phyloP scores from a whole-genome alignment of 1,284 basidiomycete genomes.

The Quambalaria eucalypti region DNA sequence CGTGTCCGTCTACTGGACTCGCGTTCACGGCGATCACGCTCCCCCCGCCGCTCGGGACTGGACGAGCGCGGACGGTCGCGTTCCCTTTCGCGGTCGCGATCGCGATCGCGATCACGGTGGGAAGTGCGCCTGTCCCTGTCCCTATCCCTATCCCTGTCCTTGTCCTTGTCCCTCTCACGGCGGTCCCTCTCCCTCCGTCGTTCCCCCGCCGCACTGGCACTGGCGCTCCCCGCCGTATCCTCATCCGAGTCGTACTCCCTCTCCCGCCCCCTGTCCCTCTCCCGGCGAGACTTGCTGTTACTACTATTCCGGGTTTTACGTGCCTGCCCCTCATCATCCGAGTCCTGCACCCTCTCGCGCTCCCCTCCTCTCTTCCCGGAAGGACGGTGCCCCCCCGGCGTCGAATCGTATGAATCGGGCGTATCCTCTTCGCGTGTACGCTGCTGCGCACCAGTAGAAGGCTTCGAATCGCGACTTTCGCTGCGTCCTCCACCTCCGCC shows the following conservation, averaged over 20 bases:
- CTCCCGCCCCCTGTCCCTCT: not conserved
- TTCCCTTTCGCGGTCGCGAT: not conserved
- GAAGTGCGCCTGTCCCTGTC: too few species aligned
- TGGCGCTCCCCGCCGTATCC: not conserved
- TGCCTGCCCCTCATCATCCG: not conserved
- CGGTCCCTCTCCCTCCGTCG: not conserved
- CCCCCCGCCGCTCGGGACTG: not conserved
- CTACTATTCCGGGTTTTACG: not conserved
- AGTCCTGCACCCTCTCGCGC: not conserved
- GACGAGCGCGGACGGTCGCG: not conserved
- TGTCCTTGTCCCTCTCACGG: not conserved
- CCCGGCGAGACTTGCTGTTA: not conserved
- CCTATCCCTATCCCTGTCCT: not conserved
- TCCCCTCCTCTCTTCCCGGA: not conserved
- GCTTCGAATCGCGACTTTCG: not conserved
- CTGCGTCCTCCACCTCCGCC: not conserved
- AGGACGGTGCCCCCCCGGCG: not conserved
- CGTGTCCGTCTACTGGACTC: too few species aligned
- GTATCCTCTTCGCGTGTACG: not conserved
- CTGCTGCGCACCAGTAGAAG: not conserved
- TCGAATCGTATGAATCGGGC: not conserved
- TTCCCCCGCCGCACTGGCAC: not conserved
- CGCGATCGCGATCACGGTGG: not conserved
- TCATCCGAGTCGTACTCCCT: not conserved
- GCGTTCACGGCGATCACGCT: not conserved